These are phyloP conservation scores for Funneliformis geosporum DNA, from an alignment of 192 early-diverging fungal species.

Conservation along the genomic window DNA sequence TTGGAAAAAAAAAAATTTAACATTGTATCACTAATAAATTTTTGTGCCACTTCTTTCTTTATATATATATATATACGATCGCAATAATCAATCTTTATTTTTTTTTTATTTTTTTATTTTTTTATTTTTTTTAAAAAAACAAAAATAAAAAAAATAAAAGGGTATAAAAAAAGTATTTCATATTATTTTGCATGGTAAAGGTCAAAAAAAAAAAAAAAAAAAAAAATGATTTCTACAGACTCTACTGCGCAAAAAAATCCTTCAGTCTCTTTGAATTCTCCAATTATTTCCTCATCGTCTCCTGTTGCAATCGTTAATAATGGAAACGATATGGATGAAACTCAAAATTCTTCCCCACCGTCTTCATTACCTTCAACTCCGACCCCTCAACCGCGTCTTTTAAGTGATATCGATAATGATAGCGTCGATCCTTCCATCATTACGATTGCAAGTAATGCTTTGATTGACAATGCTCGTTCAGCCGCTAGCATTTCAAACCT, in stretches of 20 bases:
- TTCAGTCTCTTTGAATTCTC: neutral
- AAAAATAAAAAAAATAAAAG: no score
- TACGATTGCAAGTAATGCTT: constrained; percentile 26
- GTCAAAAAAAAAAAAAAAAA: neutral
- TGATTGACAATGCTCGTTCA: neutral
- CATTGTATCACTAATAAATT: no score
- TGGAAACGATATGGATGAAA: neutral
- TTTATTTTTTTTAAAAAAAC: no score
- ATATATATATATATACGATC: no score
- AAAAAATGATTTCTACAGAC: neutral
- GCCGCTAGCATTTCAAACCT: constrained; percentile 34
- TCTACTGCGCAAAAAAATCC: neutral
- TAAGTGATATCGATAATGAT: neutral
- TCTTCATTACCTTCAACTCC: constrained; percentile 9
- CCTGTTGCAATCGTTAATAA: neutral
- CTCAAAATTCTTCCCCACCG: neutral
- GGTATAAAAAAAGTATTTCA: neutral
- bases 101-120: no score
- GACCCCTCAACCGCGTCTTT: constrained; percentile 2
- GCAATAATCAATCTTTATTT: no score
- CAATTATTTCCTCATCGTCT: neutral
- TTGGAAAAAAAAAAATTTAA: no score
- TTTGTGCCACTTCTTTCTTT: no score
- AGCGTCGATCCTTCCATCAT: constrained; percentile 2
- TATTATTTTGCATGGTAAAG: neutral